Evolutionary conservation across 2,329 filamentous ascomycete genomes (phyloP).

Genomic region (Aureobasidium vineae): DNA sequence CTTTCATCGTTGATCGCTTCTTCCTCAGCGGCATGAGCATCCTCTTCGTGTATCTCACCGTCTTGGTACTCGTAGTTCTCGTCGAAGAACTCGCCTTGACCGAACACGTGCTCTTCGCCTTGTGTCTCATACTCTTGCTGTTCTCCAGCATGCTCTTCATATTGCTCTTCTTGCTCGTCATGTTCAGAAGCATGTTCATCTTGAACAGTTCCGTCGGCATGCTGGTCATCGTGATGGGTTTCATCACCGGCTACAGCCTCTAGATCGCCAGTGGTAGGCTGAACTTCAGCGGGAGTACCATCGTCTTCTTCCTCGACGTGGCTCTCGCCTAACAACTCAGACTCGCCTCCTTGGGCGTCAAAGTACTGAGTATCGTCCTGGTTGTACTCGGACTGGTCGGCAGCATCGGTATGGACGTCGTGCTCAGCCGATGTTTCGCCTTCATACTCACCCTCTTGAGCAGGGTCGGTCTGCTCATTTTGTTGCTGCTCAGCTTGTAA

Average conservation of each 20-base stretch:
- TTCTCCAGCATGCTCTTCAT: constrained; percentile 7
- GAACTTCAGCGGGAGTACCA: not conserved
- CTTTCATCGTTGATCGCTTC: not conserved
- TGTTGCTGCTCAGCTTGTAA: not conserved
- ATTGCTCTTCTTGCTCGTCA: not conserved
- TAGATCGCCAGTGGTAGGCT: not conserved
- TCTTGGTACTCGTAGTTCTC: constrained; percentile 21
- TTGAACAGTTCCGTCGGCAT: constrained; percentile 11
- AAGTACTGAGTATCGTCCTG: constrained; percentile 21
- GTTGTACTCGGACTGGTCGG: constrained; percentile 11
- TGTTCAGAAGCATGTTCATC: constrained; percentile 22
- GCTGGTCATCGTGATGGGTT: constrained; percentile 6
- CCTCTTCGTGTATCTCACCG: constrained; percentile 27
- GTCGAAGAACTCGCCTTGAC: constrained; percentile 29
- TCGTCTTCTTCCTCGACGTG: constrained; percentile 19
- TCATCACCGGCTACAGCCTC: not conserved
- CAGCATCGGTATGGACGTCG: not conserved
- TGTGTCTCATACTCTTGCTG: constrained; percentile 17
- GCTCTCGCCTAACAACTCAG: not conserved
- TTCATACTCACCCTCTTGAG: constrained; percentile 17
- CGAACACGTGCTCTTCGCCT: constrained; percentile 29
- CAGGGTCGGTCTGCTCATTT: not conserved
- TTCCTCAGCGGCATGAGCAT: constrained; percentile 14
- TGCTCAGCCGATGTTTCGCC: not conserved
- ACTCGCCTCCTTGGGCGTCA: constrained; percentile 6